phyloP scores from a whole-genome alignment of 2,329 filamentous ascomycete species.

The Aspergillus chevalieri region DNA sequence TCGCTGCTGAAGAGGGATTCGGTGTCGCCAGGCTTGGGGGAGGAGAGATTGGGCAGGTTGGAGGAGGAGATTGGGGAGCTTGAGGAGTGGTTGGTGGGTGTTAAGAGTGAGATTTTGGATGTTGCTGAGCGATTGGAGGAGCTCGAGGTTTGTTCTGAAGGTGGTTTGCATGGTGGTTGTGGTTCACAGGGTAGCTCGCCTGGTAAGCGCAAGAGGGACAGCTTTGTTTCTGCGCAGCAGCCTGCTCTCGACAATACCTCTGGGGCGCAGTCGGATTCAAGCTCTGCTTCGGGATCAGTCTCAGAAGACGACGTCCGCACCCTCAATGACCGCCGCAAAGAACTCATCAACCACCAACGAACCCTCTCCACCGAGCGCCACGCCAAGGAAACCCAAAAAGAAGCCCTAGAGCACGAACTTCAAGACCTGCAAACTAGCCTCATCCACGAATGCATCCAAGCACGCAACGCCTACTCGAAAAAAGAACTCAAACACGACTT shows the following conservation, averaged over 20 bases:
- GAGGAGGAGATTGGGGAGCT: conserved; percentile 7
- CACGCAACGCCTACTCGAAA: conserved; percentile 5
- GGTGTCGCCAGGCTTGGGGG: conserved; percentile 8
- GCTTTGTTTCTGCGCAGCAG: background rate
- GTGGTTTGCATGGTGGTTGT: no score
- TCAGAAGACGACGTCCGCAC: background rate
- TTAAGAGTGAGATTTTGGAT: background rate
- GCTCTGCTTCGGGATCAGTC: background rate
- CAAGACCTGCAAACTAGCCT: conserved; percentile 40
- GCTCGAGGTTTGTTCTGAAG: no score
- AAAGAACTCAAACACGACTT: conserved; percentile 5
- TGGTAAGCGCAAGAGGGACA: background rate
- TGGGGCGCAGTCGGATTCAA: background rate
- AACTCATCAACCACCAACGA: background rate
- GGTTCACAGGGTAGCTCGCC: background rate
- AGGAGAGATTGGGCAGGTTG: background rate
- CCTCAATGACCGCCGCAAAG: background rate
- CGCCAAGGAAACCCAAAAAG: background rate
- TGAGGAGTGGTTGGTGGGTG: background rate
- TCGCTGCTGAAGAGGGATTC: conserved; percentile 26
- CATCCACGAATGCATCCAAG: conserved; percentile 7
- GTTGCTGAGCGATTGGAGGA: background rate
- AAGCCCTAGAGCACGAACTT: conserved; percentile 19
- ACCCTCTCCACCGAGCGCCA: background rate
- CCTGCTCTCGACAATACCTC: background rate